Percentiles rank a stretch among this genome's conserved stretches.
These are phyloP conservation scores for Fraxinus sp. DNA, from an alignment of 305 asterid genomes.

Conservation along the genomic window DNA sequence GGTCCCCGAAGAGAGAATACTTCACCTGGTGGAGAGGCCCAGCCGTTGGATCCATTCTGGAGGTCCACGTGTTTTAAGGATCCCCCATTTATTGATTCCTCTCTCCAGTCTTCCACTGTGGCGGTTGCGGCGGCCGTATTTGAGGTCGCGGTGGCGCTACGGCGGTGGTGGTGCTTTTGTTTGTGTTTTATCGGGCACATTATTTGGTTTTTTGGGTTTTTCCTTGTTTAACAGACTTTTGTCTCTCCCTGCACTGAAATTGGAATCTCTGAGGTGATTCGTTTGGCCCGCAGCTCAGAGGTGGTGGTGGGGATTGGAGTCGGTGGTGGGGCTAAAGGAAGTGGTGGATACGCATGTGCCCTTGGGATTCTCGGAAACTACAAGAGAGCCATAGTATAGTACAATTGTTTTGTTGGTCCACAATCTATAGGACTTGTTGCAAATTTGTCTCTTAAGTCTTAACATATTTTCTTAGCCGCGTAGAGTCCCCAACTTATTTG, in stretches of 20 bases:
- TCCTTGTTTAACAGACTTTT: not conserved
- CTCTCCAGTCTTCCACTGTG: conserved; percentile 57
- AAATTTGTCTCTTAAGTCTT: not conserved
- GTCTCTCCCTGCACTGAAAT: conserved; percentile 12
- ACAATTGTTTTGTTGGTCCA: not conserved
- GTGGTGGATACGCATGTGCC: conserved; percentile 9
- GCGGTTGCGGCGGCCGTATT: conserved; percentile 20
- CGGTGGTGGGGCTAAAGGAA: conserved; percentile 21
- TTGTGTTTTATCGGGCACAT: conserved; percentile 67
- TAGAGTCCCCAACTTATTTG: not conserved
- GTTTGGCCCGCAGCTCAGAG: not conserved
- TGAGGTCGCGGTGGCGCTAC: conserved; percentile 21
- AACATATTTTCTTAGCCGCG: not conserved
- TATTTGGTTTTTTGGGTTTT: conserved; percentile 10
- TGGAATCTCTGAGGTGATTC: conserved; percentile 33
- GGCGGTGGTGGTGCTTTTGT: conserved; percentile 43
- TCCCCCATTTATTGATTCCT: conserved; percentile 66
- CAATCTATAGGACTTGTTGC: not conserved
- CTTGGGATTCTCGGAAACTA: conserved; percentile 23
- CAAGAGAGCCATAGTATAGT: conserved; percentile 20
- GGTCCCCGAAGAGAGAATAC: conserved; percentile 69
- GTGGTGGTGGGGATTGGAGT: not conserved
- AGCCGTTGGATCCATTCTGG: conserved; percentile 71
- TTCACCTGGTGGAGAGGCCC: conserved; percentile 97
- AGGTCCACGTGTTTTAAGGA: conserved; percentile 80